Base-by-base conservation (phyloP, 305 asterid species). In the Solanum hybrid region DNA sequence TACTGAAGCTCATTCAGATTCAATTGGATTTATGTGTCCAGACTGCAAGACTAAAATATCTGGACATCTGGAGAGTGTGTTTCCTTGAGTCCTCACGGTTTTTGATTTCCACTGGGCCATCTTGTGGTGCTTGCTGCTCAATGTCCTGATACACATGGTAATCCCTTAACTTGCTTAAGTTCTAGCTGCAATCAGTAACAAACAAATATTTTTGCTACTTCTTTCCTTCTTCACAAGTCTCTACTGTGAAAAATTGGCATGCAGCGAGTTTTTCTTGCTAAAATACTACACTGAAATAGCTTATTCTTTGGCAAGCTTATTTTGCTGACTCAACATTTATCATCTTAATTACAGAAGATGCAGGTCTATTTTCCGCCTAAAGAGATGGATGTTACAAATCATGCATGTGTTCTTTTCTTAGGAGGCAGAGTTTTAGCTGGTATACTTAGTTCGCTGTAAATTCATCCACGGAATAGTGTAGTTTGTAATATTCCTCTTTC, bases 11-110 rank as follows among this genome's bases (percentile, higher is more conserved):
- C 98, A 95, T 79, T 94, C 97, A 36, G 99, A 95, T 92, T 95
- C 99, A 77, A 96, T 97, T 90, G 99, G 99, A 64, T 97, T 95
- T 86, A 97, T 97, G 99, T 97, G 99, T 90, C 98, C 98, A 82
- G 93, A 95, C 22, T 97, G 99, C 96, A 97, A 97, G 94, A 93
- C 95, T 89, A 95, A 94, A 88, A 95, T 97, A 88, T 96, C 98
- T 19, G 99, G 98, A 88, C 98, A 97, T 93, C 94, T 96, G 35
- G 91, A 92, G 89, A 93, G 92, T 82, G 93, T 89, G 94, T 95
- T 88, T 94, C 96, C 51, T 77, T 96, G 93, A 93, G 93, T 92
- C 90, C 93, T 85, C 91, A 90, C 85, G 93, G 90, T 88, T 92
- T 93, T 92, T 95, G 94, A 95, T 89, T 73, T 69, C 56, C 78